Percentiles rank a stretch among this genome's conserved stretches.
Evolutionary conservation across 108 stramenopile genomes (phyloP).

Genomic region (Pseudonitzschia multistriata): DNA sequence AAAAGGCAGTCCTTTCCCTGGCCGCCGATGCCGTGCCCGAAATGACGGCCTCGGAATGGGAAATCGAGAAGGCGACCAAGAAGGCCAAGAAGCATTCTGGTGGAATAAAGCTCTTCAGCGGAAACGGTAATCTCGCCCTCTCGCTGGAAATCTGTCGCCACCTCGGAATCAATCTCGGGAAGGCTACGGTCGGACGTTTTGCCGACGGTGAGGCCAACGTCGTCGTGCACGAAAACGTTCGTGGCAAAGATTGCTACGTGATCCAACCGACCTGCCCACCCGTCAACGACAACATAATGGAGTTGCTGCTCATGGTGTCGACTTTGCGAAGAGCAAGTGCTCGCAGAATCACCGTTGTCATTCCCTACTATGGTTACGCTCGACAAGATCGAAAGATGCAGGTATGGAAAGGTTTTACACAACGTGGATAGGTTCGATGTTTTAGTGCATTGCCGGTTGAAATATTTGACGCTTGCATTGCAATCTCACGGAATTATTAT

Average conservation of each 20-base stretch:
- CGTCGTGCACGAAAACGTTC: conserved; percentile 96
- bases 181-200: conserved; percentile 93
- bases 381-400: conserved; percentile 99
- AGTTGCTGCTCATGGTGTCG: conserved; percentile 96
- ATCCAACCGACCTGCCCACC: conserved; percentile 97
- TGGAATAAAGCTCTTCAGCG: conserved; percentile 94
- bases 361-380: conserved; percentile 99
- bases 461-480: not conserved
- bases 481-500: not conserved
- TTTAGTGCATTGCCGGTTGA: not conserved
- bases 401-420: conserved; percentile 16
- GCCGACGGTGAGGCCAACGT: conserved; percentile 99
- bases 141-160: conserved; percentile 93
- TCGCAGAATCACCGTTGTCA: conserved; percentile 95
- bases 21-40: conserved; percentile 10
- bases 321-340: conserved; percentile 94
- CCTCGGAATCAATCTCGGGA: conserved; percentile 93
- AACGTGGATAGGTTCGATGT: not conserved
- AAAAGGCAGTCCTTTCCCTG: not conserved
- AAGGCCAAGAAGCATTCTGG: conserved; percentile 84
- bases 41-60: conserved; percentile 71
- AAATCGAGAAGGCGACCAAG: conserved; percentile 72
- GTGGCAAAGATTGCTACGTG: conserved; percentile 97
- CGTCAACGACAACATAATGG: conserved; percentile 98
- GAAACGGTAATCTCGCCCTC: conserved; percentile 96